phyloP scores from a whole-genome alignment of 345 rosid genomes.

The Sonneratia caseolaris region DNA sequence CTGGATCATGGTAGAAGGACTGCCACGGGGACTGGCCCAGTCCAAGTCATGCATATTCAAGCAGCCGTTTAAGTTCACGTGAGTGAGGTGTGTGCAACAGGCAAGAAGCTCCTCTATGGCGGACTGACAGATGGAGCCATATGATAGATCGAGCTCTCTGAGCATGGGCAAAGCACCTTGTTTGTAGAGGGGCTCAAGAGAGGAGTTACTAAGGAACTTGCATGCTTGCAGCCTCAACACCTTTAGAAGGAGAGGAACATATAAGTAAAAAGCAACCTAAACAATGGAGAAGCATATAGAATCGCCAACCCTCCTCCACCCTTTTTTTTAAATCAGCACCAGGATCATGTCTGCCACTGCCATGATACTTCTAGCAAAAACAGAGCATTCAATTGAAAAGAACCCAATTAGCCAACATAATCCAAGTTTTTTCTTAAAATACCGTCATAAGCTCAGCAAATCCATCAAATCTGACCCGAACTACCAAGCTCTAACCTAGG shows the following conservation, averaged over 20 bases:
- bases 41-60: slow-evolving; percentile 88
- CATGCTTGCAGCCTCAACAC: slow-evolving; percentile 94
- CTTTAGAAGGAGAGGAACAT: slow-evolving; percentile 21
- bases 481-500: too few species aligned
- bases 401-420: too few species aligned
- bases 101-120: slow-evolving; percentile 96
- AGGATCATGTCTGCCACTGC: too few species aligned
- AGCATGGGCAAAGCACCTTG: slow-evolving; percentile 70
- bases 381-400: too few species aligned
- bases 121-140: slow-evolving; percentile 81
- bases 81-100: slow-evolving; percentile 83
- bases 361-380: too few species aligned
- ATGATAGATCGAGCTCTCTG: slow-evolving; percentile 82
- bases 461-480: too few species aligned
- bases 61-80: slow-evolving; percentile 90
- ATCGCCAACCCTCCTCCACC: too few species aligned
- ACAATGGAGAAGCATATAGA: too few species aligned
- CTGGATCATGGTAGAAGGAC: slow-evolving; percentile 22
- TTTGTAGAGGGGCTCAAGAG: slow-evolving; percentile 91
- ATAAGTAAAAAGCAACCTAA: neutral
- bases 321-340: too few species aligned
- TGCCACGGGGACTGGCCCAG: slow-evolving; percentile 58
- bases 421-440: too few species aligned
- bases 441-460: too few species aligned
- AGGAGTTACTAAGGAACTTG: slow-evolving; percentile 77